Conservation (phyloP, 129 eudicot species). For the Artemisia argyi region DNA sequence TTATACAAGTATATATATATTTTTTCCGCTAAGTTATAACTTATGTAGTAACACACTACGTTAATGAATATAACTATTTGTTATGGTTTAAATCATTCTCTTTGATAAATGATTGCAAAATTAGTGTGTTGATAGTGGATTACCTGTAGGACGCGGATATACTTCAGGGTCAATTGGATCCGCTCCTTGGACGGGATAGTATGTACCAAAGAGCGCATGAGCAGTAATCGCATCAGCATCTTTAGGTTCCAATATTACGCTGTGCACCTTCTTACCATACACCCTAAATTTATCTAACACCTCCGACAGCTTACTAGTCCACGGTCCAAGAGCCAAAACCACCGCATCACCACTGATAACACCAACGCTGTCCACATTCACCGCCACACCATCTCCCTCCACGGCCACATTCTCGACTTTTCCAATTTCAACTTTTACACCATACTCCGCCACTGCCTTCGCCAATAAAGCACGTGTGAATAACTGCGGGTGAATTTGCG, state of each 20-base stretch:
- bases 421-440: too few relatives aligned
- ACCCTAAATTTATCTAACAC: constrained; percentile 50
- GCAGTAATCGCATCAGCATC: constrained; percentile 55
- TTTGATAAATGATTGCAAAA: too few relatives aligned
- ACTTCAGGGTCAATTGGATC: constrained; percentile 76
- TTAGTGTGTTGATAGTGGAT: not conserved
- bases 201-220: constrained; percentile 68
- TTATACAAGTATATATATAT: too few relatives aligned
- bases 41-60: too few relatives aligned
- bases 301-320: constrained; percentile 56
- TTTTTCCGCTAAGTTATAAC: too few relatives aligned
- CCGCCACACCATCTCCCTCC: too few relatives aligned
- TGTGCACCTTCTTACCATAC: constrained; percentile 77
- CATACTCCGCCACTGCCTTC: not conserved
- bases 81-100: too few relatives aligned
- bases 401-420: too few relatives aligned
- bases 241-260: constrained; percentile 67
- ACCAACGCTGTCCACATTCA: constrained; percentile 38
- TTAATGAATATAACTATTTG: too few relatives aligned
- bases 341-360: constrained; percentile 59
- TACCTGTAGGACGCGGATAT: constrained; percentile 78
- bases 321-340: constrained; percentile 50
- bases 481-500: not conserved
- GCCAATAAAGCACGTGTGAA: too few relatives aligned
- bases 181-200: constrained; percentile 43